phyloP scores from a whole-genome alignment of 2,329 filamentous ascomycete genomes.

The Aureobasidium sp. region DNA sequence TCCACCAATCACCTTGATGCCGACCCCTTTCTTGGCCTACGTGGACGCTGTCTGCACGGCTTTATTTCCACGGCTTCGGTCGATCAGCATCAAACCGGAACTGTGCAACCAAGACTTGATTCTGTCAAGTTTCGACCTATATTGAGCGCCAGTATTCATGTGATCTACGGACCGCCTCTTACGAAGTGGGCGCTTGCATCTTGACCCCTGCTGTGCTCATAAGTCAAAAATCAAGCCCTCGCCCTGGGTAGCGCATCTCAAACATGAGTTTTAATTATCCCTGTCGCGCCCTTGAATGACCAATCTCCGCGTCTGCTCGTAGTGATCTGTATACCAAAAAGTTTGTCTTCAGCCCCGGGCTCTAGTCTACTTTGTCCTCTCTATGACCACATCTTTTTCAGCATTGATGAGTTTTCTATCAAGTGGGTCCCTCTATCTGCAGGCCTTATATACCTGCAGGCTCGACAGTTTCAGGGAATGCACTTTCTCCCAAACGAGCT shows the following conservation, averaged over 20 bases:
- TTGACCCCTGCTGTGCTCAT: not conserved
- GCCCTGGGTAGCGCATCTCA: not conserved
- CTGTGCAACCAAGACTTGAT: not conserved
- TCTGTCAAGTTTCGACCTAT: not conserved
- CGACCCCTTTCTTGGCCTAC: not conserved
- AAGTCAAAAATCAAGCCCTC: not conserved
- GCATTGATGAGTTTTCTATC: not conserved
- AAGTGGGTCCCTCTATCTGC: not conserved
- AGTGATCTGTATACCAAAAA: not conserved
- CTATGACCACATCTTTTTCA: not conserved
- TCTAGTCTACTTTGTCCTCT: not conserved
- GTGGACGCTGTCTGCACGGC: not conserved
- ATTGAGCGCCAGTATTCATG: not conserved
- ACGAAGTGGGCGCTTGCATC: not conserved
- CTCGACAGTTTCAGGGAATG: constrained; percentile 38
- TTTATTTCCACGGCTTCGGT: not conserved
- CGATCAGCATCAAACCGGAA: constrained; percentile 9
- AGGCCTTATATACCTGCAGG: constrained; percentile 12
- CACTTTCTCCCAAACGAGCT: constrained; percentile 49
- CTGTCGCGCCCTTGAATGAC: not conserved
- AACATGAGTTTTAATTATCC: not conserved
- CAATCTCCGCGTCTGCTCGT: not conserved
- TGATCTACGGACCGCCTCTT: not conserved
- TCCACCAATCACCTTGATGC: not conserved
- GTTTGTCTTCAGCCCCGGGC: not conserved